Base-by-base conservation (phyloP, 208 protist species). In the Lotmaria passim region DNA sequence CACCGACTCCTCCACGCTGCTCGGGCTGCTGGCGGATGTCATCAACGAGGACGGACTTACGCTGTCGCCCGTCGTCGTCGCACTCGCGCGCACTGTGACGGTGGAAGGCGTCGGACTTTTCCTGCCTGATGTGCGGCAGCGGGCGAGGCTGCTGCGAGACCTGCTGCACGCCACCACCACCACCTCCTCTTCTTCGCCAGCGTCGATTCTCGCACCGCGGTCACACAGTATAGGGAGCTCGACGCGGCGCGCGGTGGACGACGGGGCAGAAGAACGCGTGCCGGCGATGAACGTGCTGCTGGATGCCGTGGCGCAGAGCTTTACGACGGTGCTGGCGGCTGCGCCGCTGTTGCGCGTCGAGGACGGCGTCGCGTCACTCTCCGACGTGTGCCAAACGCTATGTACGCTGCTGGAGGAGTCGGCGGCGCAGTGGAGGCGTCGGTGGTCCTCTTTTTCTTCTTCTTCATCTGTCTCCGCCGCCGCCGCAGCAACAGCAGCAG, bases 31-130 rank as follows among this genome's bases (percentile, higher is more conserved):
- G 11, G 64, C 73, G 3, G 89, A 90, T 60, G 85, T 93, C 36
- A 80, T 96, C 31, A 91, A 93, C 55, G 91, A 92, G 43, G 78
- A 85, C 0, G 82, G 84, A 1, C 51, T 79, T 19, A 82, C 79
- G 60, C 66, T 93, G 21, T 77, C 84, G n/a, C 24, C 77, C 7
- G 65, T 75, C 17, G 59, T 96, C 0, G 85, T 80, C 41, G 17
- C 57, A 11, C 66, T 91, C 21, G 88, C 89, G 0, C 71, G 75
- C 23, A 68, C 75, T 28, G 84, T 88, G 19, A 71, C 92, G 7
- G 52, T 79, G 19, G 85, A 94, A 48, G 89, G 89, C 21, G 83
- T 96, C 21, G 83, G 83, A 26, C 79, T 96, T 46, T 94, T 96
- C 51, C 74, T 96, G 51, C 87, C 89, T 5, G 81, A 74, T 43